phyloP scores from a whole-genome alignment of 495 filamentous ascomycete species.

The Venustampulla echinocandica region DNA sequence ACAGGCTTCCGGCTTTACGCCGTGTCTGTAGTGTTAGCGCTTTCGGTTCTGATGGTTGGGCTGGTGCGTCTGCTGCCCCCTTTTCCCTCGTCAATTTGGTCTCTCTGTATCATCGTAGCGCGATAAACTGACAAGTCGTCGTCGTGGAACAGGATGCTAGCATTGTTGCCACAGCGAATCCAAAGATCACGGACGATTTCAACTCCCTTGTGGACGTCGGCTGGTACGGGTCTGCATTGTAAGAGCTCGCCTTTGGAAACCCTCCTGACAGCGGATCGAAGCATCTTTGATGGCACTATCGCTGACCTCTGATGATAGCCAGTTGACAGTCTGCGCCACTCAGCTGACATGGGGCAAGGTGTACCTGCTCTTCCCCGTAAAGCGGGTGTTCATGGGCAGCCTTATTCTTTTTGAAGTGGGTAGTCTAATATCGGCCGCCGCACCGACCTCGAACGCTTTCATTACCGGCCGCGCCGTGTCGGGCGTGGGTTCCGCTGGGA shows the following conservation, averaged over 20 bases:
- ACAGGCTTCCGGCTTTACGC: no score
- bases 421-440: conserved; percentile 13
- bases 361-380: not conserved
- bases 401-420: not conserved
- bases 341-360: not conserved
- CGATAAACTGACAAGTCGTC: no score
- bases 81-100: no score
- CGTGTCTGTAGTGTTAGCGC: no score
- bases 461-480: conserved; percentile 48
- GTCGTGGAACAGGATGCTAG: no score
- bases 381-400: not conserved
- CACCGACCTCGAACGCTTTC: conserved; percentile 40
- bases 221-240: conserved; percentile 39
- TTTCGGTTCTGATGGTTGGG: no score
- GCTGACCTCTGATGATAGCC: no score
- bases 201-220: conserved; percentile 36
- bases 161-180: conserved; percentile 43
- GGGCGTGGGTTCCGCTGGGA: conserved; percentile 38
- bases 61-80: no score
- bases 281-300: no score
- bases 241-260: not conserved
- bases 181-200: conserved; percentile 40
- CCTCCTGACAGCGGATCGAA: no score
- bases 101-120: no score
- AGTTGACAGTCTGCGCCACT: no score